These are phyloP conservation scores for Babesia gibsoni DNA, from an alignment of 169 alveolate species.

Conservation along the genomic window DNA sequence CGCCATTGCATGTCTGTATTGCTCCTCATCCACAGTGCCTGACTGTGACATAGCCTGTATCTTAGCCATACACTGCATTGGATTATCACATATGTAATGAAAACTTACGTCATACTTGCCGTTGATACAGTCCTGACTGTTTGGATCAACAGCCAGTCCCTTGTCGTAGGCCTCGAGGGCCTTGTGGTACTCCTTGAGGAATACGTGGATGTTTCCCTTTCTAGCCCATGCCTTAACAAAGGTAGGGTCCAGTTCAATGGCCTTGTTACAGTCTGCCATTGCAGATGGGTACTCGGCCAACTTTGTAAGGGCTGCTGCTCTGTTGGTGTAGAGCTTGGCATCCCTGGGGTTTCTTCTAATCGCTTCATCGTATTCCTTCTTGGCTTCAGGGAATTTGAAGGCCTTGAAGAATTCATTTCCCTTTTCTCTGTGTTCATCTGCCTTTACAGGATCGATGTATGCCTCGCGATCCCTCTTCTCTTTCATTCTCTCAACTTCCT, in stretches of 20 bases:
- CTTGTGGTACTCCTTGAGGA: constrained; percentile 96
- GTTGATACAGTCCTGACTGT: constrained; percentile 81
- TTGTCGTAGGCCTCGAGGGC: constrained; percentile 93
- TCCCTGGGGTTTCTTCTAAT: constrained; percentile 94
- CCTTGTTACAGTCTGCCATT: constrained; percentile 89
- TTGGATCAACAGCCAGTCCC: constrained; percentile 92
- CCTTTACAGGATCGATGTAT: constrained; percentile 92
- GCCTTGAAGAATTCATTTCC: constrained; percentile 90
- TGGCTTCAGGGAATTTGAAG: constrained; percentile 94
- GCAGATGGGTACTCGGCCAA: constrained; percentile 94
- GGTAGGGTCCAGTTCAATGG: constrained; percentile 92
- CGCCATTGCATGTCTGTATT: constrained; percentile 80
- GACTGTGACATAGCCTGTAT: constrained; percentile 82
- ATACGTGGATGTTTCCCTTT: constrained; percentile 91
- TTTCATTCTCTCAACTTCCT: constrained; percentile 88
- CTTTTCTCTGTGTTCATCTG: constrained; percentile 89
- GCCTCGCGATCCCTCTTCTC: constrained; percentile 89
- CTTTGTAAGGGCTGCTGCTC: constrained; percentile 95
- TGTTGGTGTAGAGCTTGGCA: constrained; percentile 92
- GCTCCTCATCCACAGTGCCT: constrained; percentile 86
- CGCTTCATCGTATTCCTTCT: constrained; percentile 96
- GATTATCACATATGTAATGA: not conserved
- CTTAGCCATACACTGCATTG: constrained; percentile 66
- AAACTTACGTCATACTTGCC: constrained; percentile 72
- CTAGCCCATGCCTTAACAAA: constrained; percentile 95